Base-by-base conservation (phyloP, 805 yeast species). In the Gaillardinia entomophila region DNA sequence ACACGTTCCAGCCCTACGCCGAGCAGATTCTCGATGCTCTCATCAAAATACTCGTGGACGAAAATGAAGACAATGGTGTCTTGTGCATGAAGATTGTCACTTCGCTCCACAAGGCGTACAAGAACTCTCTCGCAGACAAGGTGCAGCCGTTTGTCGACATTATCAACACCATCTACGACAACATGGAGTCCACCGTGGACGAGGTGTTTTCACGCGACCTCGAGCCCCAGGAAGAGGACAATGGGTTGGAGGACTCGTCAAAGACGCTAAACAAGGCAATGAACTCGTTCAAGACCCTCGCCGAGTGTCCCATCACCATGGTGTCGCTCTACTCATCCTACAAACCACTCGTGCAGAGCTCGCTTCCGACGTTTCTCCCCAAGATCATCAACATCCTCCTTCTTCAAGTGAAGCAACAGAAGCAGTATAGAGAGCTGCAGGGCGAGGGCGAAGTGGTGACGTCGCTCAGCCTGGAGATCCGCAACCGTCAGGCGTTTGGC, bases 291-390 rank as follows among this genome's bases (percentile, higher is more conserved):
- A 89, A 88, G 53, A 86, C 90, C 11, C 71, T 92, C 38, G 85
- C 96, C 0, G 99, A 92, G 55, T 89, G 97, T 53, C 99, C 99
- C 7, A 90, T 92, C 25, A 88, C 96, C 3, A 83, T 92, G 80
- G 98, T 92, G 3, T 78, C 96, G 6, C 66, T 94, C 32, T 87
- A 86, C 48, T 84, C 96, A 1, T 79, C 95, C 0, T 88, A 89
- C 61, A 86, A 88, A 51, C 77, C 76, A 23, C 60, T 87, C 32
- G 84, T 83, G 1, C 74, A 75, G 29, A 62, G 82, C 0, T 77
- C 90, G 3, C 66, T 92, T 20, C 85, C 89, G 2, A 65, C 61
- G 13, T 85, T 90, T 42, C 73, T 89, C 31, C 97, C 97, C 1
- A 77, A 80, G 34, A 83, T 90, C 16, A 77, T 94, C 34, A 76